Evolutionary conservation across 768 basidiomycete species (phyloP), one percentile per base, ranked within the genome.

Genomic region (Boletus rubroflammeus): DNA sequence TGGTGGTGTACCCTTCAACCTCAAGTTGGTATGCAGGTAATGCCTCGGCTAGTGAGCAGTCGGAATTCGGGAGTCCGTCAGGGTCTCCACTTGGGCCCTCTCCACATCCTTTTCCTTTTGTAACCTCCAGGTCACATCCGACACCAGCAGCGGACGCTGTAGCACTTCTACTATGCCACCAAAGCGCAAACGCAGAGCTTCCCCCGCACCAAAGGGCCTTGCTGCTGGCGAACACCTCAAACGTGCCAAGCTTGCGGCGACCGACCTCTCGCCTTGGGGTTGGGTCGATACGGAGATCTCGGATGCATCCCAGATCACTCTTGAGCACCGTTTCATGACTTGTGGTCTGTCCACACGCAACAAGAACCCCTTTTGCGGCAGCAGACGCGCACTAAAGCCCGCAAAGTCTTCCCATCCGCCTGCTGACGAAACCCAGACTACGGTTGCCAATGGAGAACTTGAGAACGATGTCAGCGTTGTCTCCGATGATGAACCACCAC

Each of bases 241-340:
- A 61, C 80, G 83, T 47, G 72, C 75, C 53, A 77, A 77, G 50
- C 75, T 83, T 15, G 70, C 78, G n/a, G 72, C 73, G 26, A 71
- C 72, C 39, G 70, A 71, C 39, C 68, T 75, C 51, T 76, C 80
- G 31, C 72, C 80, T n/a, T 93, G 92, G 92, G 79, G 78, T 47
- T 95, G 92, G 92, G 86, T 91, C 47, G 84, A 80, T 47, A 79
- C 84, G 41, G 83, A 86, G 62, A 85, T 83, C 47, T 70, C 70
- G 17, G 71, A 78, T 49, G 64, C 75, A 53, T 78, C 79, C 3
- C 71, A 81, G n/a, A 89, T 95, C 58, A 81, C 85, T 17, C 63
- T 73, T 35, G 83, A 86, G 51, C 88, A 93, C 64, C 75, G 79
- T 44, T 71, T 85, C 40, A 74, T 80, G 53, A 80, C 88, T 1